Evolutionary conservation across 306 rosid species (phyloP), one percentile per base, ranked within the genome.

Genomic region (Malus sieversii): DNA sequence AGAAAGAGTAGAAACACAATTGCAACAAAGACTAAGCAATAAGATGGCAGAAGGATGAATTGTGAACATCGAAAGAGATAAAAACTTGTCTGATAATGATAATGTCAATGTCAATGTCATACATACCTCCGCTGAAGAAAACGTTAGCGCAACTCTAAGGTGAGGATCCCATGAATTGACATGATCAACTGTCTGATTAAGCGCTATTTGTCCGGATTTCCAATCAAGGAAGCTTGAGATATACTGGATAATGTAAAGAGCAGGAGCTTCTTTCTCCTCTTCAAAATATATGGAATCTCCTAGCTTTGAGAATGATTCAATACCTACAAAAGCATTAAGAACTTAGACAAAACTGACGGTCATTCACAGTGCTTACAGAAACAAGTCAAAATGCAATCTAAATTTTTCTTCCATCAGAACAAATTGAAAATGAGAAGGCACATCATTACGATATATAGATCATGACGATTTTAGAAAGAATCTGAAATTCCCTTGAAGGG

Each of bases 261-360:
- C 29, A 60, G 92, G 96, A 52, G 57, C 48, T 38, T 77, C 67
- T 59, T 82, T 87, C 60, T 72, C 85, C 82, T 90, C 95, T 82
- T 95, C 97, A 79, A 95, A 95, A 78, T 95, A 95, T 70, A 95
- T 92, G 44, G 97, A 88, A 86, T 92, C 97, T 22, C 96, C 98
- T 35, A 95, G 78, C 88, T 92, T 92, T 20, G 98, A 92, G 81
- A 95, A 89, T 25, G 97, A 92, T 66, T 95, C 98, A 79, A 82
- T 78, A 67, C 95, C 97, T 93, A 64, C 64, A 74, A 71, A 42
- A 67, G 58, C 66, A 74, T 53, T 35, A 53, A 46, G 72, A 82
- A 72, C 70, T 42, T 62, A 60, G 13, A 42, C 57, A 46, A 0
- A 58, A 57, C 11, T 35, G 4, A 57, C 2, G 5, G 18, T 70